phyloP scores from a whole-genome alignment of 1,284 basidiomycete genomes.

The Cystobasidium pallidum region DNA sequence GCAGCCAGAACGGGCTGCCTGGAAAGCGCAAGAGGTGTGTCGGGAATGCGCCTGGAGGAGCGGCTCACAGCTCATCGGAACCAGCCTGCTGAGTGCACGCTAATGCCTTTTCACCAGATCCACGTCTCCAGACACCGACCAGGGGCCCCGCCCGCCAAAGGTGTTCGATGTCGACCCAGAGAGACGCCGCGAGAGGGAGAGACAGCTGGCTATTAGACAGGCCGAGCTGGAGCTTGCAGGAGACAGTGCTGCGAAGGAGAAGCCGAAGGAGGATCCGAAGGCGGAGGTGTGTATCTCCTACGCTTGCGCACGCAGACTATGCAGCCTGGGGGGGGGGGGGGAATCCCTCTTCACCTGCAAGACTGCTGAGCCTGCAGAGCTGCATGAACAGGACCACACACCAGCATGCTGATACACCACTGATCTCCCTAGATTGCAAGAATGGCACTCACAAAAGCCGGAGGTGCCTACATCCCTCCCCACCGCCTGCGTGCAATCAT shows the following conservation, averaged over 20 bases:
- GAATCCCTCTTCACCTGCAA: too few species aligned
- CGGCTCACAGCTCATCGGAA: background rate
- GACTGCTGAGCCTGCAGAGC: background rate
- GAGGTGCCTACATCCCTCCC: constrained; percentile 96
- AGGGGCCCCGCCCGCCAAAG: constrained; percentile 57
- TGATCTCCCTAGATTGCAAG: constrained; percentile 58
- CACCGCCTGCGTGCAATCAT: constrained; percentile 89
- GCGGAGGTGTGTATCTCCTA: constrained; percentile 53
- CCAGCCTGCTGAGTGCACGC: background rate
- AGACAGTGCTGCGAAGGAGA: constrained; percentile 55
- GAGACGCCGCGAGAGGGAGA: constrained; percentile 73
- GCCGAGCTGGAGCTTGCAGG: constrained; percentile 72
- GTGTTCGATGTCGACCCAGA: constrained; percentile 76
- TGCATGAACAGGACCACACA: background rate
- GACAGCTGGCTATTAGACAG: constrained; percentile 71
- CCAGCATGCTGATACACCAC: background rate
- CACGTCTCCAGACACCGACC: constrained; percentile 18
- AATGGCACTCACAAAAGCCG: constrained; percentile 63
- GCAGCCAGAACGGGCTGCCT: constrained; percentile 15
- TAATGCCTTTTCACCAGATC: constrained; percentile 10
- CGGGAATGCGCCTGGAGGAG: background rate
- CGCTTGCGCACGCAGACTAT: constrained; percentile 47
- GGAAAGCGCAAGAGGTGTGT: constrained; percentile 44
- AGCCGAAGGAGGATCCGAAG: constrained; percentile 56
- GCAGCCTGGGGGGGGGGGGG: background rate